Conservation (phyloP, 257 asterid species). For the Nicotiana tomentosiformis region DNA sequence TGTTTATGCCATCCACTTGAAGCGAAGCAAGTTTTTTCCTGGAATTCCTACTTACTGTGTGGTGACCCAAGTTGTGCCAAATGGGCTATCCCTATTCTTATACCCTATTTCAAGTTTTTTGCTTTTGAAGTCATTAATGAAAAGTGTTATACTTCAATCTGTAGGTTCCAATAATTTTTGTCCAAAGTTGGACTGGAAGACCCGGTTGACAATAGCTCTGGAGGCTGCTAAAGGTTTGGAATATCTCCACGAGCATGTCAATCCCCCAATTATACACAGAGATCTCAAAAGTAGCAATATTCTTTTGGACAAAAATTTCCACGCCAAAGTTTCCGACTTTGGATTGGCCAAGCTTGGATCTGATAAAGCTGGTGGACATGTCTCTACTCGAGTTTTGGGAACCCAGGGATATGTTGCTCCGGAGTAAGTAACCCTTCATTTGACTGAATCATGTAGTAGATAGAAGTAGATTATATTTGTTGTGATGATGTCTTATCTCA, state of each 20-base stretch:
- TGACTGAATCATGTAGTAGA: not conserved
- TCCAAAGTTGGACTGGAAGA: conserved; percentile 71
- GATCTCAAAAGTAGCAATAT: conserved; percentile 95
- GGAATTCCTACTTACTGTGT: not conserved
- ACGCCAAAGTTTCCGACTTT: conserved; percentile 87
- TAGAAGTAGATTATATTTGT: not conserved
- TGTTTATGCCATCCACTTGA: not conserved
- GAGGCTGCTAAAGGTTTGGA: conserved; percentile 95
- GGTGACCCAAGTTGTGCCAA: not conserved
- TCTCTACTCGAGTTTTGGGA: conserved; percentile 88
- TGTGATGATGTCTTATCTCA: not conserved
- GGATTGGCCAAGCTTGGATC: conserved; percentile 88
- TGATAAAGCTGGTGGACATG: conserved; percentile 88
- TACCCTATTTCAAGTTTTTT: not conserved
- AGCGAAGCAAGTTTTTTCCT: not conserved
- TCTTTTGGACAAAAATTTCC: conserved; percentile 69
- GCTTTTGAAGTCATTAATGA: not conserved
- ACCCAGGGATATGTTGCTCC: conserved; percentile 99
- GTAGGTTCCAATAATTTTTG: conserved; percentile 45
- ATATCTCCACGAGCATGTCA: conserved; percentile 78
- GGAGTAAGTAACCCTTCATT: conserved; percentile 39
- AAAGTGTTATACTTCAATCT: not conserved
- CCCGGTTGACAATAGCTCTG: conserved; percentile 74
- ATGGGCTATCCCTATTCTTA: not conserved
- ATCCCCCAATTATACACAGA: conserved; percentile 83